Evolutionary conservation across 2,329 filamentous ascomycete genomes (phyloP), one percentile per base, ranked within the genome.

Genomic region (Exophiala aquamarina): DNA sequence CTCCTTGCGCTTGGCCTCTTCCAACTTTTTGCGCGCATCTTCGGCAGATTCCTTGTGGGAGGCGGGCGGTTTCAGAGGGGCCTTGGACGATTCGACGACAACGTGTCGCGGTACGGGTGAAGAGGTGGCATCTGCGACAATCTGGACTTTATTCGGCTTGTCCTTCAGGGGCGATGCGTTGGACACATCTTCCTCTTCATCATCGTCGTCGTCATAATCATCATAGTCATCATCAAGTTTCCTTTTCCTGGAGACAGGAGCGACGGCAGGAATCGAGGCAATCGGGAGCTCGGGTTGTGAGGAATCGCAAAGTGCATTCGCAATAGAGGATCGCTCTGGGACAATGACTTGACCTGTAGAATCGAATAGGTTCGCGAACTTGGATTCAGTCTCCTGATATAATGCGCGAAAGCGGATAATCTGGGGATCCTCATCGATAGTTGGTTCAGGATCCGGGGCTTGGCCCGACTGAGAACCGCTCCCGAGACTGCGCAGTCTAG

Each of bases 11-110:
- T 93, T 93, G 58, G 89, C 89, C 63, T 95, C 88, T 67, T 97
- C 91, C 55, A 97, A 71, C 67, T 91, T 89, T 70, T 95, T 95
- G 63, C 93, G 88, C 66, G 89, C 87, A 74, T 95, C 88, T 64
- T 95, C 90, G 6, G 85, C 83, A 18, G 83, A 80, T 66, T 89
- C 81, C 73, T 69, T 80, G 72, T 60, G 80, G 38, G 74, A 81
- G 82, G 33, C 77, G 72, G 46, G 78, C 82, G 54, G 74, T 82
- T 56, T 78, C 41, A 85, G 74, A 59, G 78, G 61, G 58, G 73
- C 78, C 54, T 79, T 76, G 53, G 28, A 21, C 17, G 54, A 40
- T 29, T 59, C 57, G 33, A 55, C 53, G n/a, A 50, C 78, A 70
- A 62, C 76, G 78, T 46, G 69, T 69, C 64, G 79, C 78, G 57